These are phyloP conservation scores for Dentipellis fragilis DNA, from an alignment of 768 basidiomycete genomes.

Conservation along the genomic window DNA sequence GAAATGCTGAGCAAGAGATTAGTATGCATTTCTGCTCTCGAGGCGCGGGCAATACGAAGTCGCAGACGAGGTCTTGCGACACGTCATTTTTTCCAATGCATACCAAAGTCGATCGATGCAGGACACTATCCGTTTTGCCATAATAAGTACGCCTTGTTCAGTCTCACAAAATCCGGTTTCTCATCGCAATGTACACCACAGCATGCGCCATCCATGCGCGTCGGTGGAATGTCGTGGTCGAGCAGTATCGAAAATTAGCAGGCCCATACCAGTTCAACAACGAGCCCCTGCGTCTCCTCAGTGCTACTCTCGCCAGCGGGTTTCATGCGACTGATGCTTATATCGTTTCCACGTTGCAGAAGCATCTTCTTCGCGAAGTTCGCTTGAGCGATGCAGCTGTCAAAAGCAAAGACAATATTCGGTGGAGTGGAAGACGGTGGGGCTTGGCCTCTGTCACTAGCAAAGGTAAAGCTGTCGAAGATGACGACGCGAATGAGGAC, in stretches of 20 bases:
- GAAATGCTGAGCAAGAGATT: background rate
- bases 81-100: constrained; percentile 64
- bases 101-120: constrained; percentile 54
- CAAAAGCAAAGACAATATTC: constrained; percentile 47
- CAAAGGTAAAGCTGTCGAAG: constrained; percentile 25
- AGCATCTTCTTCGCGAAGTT: constrained; percentile 76
- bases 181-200: constrained; percentile 20
- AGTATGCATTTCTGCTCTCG: constrained; percentile 74
- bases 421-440: constrained; percentile 63
- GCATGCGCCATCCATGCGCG: constrained; percentile 63
- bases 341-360: constrained; percentile 70
- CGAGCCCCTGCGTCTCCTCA: constrained; percentile 70
- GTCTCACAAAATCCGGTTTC: background rate
- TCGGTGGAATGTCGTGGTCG: constrained; percentile 49
- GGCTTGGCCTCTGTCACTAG: constrained; percentile 27
- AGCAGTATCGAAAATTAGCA: constrained; percentile 70
- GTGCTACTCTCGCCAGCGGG: constrained; percentile 66
- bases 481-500: constrained; percentile 31
- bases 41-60: constrained; percentile 49
- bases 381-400: constrained; percentile 57
- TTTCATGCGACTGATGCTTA: constrained; percentile 60
- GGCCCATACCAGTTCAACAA: constrained; percentile 77
- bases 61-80: constrained; percentile 68
- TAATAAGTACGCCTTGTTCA: constrained; percentile 48
- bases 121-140: constrained; percentile 63